Evolutionary conservation across 2,329 filamentous ascomycete species (phyloP).

Genomic region (Plenodomus lindquistii): DNA sequence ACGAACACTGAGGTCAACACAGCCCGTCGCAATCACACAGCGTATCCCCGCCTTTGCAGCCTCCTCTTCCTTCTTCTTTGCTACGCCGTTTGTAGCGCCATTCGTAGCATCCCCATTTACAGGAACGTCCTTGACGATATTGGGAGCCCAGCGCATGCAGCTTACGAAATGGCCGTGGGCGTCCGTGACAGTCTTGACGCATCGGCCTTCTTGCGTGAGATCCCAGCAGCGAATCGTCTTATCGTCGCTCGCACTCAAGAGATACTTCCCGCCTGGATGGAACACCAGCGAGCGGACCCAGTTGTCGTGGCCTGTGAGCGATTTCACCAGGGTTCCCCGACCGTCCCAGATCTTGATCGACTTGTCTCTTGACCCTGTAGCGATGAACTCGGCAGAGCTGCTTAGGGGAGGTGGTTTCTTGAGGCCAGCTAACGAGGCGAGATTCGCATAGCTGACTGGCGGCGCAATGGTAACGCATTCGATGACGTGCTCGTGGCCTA

Average conservation of each 20-base stretch:
- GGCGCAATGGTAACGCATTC: conserved; percentile 89
- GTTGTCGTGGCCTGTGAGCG: conserved; percentile 86
- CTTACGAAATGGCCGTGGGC: conserved; percentile 84
- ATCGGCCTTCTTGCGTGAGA: conserved; percentile 84
- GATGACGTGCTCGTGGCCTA: conserved; percentile 84
- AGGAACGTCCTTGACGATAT: conserved; percentile 64
- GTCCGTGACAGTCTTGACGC: conserved; percentile 78
- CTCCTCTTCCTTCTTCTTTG: conserved; percentile 57
- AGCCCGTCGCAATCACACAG: conserved; percentile 85
- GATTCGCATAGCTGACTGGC: conserved; percentile 72
- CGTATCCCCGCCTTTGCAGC: conserved; percentile 67
- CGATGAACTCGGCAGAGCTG: conserved; percentile 83
- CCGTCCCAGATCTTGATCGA: conserved; percentile 88
- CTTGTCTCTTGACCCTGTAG: conserved; percentile 88
- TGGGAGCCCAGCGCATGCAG: conserved; percentile 85
- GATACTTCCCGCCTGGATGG: conserved; percentile 88
- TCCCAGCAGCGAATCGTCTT: conserved; percentile 96
- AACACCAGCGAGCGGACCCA: conserved; percentile 88
- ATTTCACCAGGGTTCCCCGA: conserved; percentile 82
- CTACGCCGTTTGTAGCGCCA: conserved; percentile 49
- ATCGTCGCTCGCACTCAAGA: conserved; percentile 85
- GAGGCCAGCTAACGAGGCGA: conserved; percentile 76
- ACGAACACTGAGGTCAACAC: conserved; percentile 78
- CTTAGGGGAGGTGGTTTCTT: conserved; percentile 77
- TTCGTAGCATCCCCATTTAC: conserved; percentile 49